Conservation (phyloP, 768 basidiomycete genomes). For the Boletus reticulatus region DNA sequence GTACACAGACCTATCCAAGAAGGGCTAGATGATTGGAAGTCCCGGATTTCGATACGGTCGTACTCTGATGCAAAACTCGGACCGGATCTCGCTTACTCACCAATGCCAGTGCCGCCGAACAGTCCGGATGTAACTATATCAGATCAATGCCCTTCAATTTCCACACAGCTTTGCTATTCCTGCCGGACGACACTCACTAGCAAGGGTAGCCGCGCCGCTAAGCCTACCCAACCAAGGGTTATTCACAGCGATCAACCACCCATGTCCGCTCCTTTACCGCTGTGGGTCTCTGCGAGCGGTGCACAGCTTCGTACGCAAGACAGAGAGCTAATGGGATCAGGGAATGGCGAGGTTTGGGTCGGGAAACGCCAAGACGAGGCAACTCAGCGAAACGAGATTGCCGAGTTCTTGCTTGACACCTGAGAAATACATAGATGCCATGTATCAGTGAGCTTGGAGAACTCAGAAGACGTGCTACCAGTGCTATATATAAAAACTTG, state of each 20-base stretch:
- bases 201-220: constrained; percentile 45
- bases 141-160: constrained; percentile 28
- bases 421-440: not conserved
- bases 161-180: constrained; percentile 54
- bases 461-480: not conserved
- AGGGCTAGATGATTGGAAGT: constrained; percentile 71
- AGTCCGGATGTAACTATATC: not conserved
- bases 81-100: constrained; percentile 12
- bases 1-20: constrained; percentile 56
- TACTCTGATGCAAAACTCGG: constrained; percentile 23
- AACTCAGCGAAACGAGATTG: constrained; percentile 39
- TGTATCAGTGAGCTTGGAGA: not conserved
- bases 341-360: constrained; percentile 32
- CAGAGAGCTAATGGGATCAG: not conserved
- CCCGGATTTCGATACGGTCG: constrained; percentile 67
- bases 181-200: constrained; percentile 63
- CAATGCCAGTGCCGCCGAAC: not conserved
- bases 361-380: constrained; percentile 28
- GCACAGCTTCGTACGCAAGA: constrained; percentile 1
- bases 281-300: constrained; percentile 34
- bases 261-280: constrained; percentile 16
- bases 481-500: not conserved
- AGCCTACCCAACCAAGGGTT: constrained; percentile 6
- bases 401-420: constrained; percentile 38
- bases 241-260: constrained; percentile 7